phyloP scores from a whole-genome alignment of 345 rosid species.

The Ricinus communis region DNA sequence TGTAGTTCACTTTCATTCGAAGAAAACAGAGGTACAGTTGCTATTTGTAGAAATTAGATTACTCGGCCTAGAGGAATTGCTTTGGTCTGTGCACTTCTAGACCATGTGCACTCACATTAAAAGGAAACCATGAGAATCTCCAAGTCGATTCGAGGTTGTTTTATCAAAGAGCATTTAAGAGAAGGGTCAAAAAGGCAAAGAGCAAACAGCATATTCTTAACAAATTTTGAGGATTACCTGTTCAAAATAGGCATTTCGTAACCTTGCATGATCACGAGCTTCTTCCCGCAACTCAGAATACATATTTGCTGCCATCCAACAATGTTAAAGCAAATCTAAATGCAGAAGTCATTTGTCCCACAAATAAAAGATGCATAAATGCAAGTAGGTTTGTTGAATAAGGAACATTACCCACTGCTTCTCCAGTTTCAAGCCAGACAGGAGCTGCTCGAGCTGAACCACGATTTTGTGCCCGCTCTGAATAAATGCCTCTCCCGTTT shows the following conservation, averaged over 20 bases:
- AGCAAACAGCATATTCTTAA: too few relatives aligned
- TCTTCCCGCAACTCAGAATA: constrained; percentile 88
- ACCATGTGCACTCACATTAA: background rate
- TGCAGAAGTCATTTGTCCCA: constrained; percentile 31
- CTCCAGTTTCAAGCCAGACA: constrained; percentile 98
- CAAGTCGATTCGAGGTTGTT: too few relatives aligned
- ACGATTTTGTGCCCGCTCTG: constrained; percentile 65
- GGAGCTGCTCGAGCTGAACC: constrained; percentile 74
- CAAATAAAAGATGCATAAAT: constrained; percentile 30
- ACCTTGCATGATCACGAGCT: constrained; percentile 88
- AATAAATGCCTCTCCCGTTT: constrained; percentile 61
- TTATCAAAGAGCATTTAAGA: too few relatives aligned
- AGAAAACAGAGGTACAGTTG: background rate
- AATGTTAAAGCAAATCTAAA: constrained; percentile 45
- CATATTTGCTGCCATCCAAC: constrained; percentile 73
- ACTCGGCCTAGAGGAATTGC: background rate
- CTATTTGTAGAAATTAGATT: constrained; percentile 1
- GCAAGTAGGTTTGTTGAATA: constrained; percentile 30
- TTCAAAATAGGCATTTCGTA: constrained; percentile 84
- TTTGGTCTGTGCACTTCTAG: too few relatives aligned
- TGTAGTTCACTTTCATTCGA: too few relatives aligned
- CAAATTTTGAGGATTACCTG: constrained; percentile 52
- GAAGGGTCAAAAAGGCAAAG: too few relatives aligned
- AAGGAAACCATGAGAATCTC: background rate
- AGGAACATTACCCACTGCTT: constrained; percentile 85